These are phyloP conservation scores for Scleroderma citrinum DNA, from an alignment of 768 basidiomycete genomes.

Conservation along the genomic window DNA sequence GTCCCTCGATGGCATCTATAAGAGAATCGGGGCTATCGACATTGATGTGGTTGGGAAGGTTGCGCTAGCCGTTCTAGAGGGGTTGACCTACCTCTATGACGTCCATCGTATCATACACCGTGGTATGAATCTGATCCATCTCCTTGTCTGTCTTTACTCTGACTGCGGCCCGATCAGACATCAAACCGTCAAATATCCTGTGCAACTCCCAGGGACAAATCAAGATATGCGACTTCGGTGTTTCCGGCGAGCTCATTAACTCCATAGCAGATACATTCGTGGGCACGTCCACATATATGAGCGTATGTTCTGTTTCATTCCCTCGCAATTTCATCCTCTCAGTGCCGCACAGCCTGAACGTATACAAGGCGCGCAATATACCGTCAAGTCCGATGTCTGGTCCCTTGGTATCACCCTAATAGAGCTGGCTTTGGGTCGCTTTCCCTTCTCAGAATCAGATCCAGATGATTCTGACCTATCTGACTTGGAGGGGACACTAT, in stretches of 20 bases:
- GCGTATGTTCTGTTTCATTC: slow-evolving; percentile 50
- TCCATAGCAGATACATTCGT: slow-evolving; percentile 99
- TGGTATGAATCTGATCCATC: slow-evolving; percentile 51
- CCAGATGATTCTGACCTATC: slow-evolving; percentile 73
- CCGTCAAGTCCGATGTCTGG: slow-evolving; percentile 99
- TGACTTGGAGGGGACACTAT: slow-evolving; percentile 77
- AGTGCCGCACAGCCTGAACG: slow-evolving; percentile 76
- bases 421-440: slow-evolving; percentile 93
- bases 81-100: slow-evolving; percentile 95
- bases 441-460: slow-evolving; percentile 86
- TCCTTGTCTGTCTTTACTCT: slow-evolving; percentile 4
- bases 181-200: slow-evolving; percentile 98
- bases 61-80: slow-evolving; percentile 91
- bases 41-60: slow-evolving; percentile 91
- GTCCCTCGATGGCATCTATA: slow-evolving; percentile 92
- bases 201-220: slow-evolving; percentile 92
- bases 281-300: slow-evolving; percentile 99
- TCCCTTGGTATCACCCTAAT: slow-evolving; percentile 95
- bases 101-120: slow-evolving; percentile 97
- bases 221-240: slow-evolving; percentile 99
- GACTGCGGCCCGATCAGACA: slow-evolving; percentile 51
- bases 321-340: slow-evolving; percentile 10
- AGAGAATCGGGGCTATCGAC: slow-evolving; percentile 89
- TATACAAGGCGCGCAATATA: slow-evolving; percentile 97
- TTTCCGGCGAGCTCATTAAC: slow-evolving; percentile 97